Evolutionary conservation across 2,329 filamentous ascomycete genomes (phyloP).

Genomic region (Stagonosporopsis cucurbitacearum): DNA sequence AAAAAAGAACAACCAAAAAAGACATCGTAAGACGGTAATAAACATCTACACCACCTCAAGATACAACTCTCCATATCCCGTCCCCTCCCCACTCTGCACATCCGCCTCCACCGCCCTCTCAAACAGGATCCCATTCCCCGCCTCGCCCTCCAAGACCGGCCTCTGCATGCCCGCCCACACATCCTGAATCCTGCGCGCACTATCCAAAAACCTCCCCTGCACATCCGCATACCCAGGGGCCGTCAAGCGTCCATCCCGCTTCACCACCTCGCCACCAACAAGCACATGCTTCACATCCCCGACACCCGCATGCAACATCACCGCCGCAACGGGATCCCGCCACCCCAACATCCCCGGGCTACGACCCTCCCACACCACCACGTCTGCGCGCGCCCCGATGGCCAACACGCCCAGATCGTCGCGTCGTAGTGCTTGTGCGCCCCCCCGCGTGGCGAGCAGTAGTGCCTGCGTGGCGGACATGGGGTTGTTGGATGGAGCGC

Average conservation of each 20-base stretch:
- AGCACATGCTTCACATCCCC: slow-evolving; percentile 61
- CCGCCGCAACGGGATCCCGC: slow-evolving; percentile 62
- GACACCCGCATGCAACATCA: slow-evolving; percentile 62
- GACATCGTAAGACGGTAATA: too few relatives aligned
- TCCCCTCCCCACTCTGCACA: neutral
- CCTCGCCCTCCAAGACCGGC: neutral
- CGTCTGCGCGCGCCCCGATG: slow-evolving; percentile 61
- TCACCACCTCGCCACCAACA: slow-evolving; percentile 58
- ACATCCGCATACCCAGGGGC: slow-evolving; percentile 20
- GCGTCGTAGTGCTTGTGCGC: slow-evolving; percentile 59
- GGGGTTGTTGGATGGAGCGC: slow-evolving; percentile 57
- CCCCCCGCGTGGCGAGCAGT: slow-evolving; percentile 60
- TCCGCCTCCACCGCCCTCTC: neutral
- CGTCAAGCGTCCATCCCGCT: slow-evolving; percentile 52
- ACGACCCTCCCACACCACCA: slow-evolving; percentile 60
- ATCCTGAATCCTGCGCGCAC: neutral
- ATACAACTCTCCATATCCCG: neutral
- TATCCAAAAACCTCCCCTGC: neutral
- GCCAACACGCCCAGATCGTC: slow-evolving; percentile 59
- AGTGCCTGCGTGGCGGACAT: slow-evolving; percentile 64
- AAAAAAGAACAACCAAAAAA: too few relatives aligned
- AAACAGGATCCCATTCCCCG: neutral
- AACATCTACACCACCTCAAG: too few relatives aligned
- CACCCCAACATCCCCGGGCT: slow-evolving; percentile 61
- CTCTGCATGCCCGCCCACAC: neutral